A percentile compares a stretch with the other conserved stretches of the same genome.
These are phyloP conservation scores for Barnettozyma salicaria DNA, from an alignment of 805 yeast genomes.

Conservation along the genomic window DNA sequence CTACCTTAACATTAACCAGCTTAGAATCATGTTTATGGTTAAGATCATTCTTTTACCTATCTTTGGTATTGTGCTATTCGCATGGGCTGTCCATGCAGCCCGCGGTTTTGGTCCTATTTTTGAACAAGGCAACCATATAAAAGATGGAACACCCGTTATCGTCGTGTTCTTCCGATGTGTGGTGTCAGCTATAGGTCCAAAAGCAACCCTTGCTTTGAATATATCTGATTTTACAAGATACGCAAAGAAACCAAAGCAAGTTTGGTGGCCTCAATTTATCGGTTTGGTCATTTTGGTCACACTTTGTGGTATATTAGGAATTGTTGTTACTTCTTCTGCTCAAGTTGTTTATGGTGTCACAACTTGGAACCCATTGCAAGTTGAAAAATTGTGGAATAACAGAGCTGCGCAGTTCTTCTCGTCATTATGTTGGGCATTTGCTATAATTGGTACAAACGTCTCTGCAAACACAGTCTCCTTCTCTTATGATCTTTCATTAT, in stretches of 20 bases:
- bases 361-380: conserved; percentile 40
- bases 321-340: conserved; percentile 32
- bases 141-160: conserved; percentile 20
- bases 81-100: conserved; percentile 28
- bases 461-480: conserved; percentile 59
- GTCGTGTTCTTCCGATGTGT: conserved; percentile 26
- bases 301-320: conserved; percentile 29
- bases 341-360: conserved; percentile 33
- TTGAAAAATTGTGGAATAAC: conserved; percentile 30
- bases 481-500: conserved; percentile 51
- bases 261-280: conserved; percentile 29
- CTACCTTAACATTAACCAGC: conserved; percentile 29
- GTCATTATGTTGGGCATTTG: conserved; percentile 20
- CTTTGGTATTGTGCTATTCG: conserved; percentile 30
- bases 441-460: conserved; percentile 59
- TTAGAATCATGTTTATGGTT: conserved; percentile 31
- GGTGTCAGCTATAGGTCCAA: conserved; percentile 30
- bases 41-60: conserved; percentile 29
- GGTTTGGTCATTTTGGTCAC: conserved; percentile 27
- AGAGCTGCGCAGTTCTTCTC: conserved; percentile 24
- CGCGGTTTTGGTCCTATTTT: conserved; percentile 26
- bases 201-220: conserved; percentile 34
- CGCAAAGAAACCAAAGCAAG: conserved; percentile 27
- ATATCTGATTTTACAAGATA: conserved; percentile 36
- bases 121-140: conserved; percentile 19